These are phyloP conservation scores for Microascus cirrosus DNA, from an alignment of 2,329 filamentous ascomycete species.

Conservation along the genomic window DNA sequence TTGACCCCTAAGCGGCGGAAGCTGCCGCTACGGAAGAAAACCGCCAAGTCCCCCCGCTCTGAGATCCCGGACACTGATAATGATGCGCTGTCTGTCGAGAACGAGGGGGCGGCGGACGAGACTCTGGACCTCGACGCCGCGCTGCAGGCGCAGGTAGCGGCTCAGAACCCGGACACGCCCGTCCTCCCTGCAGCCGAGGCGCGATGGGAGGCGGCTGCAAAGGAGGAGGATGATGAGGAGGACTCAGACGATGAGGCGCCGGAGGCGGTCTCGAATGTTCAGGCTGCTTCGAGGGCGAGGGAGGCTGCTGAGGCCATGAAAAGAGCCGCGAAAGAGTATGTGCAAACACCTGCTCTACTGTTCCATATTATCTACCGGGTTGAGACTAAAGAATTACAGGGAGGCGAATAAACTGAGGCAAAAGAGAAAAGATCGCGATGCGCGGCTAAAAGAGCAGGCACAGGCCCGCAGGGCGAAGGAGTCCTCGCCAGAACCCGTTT, in stretches of 20 bases:
- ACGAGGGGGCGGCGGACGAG: conserved; percentile 15
- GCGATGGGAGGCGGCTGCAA: conserved; percentile 6
- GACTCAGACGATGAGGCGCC: conserved; percentile 37
- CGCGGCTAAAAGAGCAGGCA: conserved; percentile 43
- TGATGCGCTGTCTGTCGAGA: conserved; percentile 8
- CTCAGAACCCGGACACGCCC: not conserved
- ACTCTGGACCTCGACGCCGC: not conserved
- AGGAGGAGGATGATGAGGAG: conserved; percentile 20
- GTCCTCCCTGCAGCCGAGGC: conserved; percentile 7
- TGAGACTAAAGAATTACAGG: conserved; percentile 17
- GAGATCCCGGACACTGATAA: not conserved
- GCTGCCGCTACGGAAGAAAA: conserved; percentile 5
- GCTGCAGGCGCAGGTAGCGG: conserved; percentile 2
- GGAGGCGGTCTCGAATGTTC: conserved; percentile 44
- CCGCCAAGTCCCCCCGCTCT: not conserved
- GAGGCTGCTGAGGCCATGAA: conserved; percentile 33
- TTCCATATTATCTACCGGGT: not conserved
- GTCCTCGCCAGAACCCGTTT: conserved; percentile 8
- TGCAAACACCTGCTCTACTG: conserved; percentile 1
- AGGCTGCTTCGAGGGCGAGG: conserved; percentile 32
- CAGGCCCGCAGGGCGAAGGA: conserved; percentile 30
- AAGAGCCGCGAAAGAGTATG: conserved; percentile 41
- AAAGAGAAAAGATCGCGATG: conserved; percentile 44
- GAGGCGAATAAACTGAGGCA: conserved; percentile 38
- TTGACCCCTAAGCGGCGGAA: conserved; percentile 1